Conservation (phyloP, 2,329 filamentous ascomycete species). For the Fonsecaea nubica region DNA sequence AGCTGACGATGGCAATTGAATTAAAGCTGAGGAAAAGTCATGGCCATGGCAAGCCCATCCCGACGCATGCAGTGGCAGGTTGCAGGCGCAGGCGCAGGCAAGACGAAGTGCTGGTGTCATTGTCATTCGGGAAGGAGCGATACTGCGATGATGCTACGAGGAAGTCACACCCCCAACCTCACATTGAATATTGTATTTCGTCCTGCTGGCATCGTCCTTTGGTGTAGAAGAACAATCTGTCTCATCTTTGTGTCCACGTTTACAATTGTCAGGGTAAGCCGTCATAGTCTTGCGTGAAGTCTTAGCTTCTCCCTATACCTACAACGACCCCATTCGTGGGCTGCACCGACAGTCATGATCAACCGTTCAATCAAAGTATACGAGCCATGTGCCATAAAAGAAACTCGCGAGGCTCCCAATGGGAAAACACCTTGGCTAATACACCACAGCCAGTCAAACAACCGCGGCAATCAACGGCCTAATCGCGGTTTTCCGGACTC, state of each 20-base stretch:
- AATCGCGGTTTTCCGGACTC: constrained; percentile 4
- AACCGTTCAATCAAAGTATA: not conserved
- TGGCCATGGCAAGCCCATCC: not conserved
- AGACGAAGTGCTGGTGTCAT: not conserved
- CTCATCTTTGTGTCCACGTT: not conserved
- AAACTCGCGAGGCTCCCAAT: not conserved
- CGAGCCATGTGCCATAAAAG: not conserved
- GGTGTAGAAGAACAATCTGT: not conserved
- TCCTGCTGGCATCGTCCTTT: not conserved
- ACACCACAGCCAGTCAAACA: not conserved
- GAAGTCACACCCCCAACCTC: not conserved
- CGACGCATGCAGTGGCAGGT: not conserved
- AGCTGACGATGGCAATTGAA: not conserved
- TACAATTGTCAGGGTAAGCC: not conserved
- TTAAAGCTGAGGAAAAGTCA: not conserved
- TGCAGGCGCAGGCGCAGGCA: too few species aligned
- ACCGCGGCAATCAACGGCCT: constrained; percentile 15
- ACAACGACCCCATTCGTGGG: not conserved
- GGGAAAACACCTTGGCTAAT: not conserved
- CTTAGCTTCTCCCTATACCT: not conserved
- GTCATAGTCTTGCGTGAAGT: not conserved
- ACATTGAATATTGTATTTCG: not conserved
- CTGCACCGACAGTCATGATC: not conserved
- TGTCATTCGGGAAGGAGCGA: not conserved
- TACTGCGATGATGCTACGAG: not conserved